phyloP scores from a whole-genome alignment of 495 filamentous ascomycete genomes.

The Trichoderma gamsii region DNA sequence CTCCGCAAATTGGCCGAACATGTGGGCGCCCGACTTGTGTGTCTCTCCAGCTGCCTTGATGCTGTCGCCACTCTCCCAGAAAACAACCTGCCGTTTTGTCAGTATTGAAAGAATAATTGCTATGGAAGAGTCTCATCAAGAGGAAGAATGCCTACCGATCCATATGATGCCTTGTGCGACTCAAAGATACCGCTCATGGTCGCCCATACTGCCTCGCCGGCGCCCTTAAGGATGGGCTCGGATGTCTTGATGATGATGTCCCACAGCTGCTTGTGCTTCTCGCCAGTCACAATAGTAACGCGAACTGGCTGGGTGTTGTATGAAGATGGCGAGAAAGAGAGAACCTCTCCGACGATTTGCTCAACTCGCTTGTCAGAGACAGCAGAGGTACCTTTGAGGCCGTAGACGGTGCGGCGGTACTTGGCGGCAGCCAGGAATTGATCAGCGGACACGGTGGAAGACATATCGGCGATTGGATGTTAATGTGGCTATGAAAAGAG shows the following conservation, averaged over 20 bases:
- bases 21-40: constrained; percentile 11
- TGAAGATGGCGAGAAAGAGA: constrained; percentile 44
- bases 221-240: constrained; percentile 31
- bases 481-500: not conserved
- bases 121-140: not conserved
- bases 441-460: constrained; percentile 21
- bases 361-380: constrained; percentile 46
- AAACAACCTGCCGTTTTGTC: constrained; percentile 1
- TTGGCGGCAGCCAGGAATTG: constrained; percentile 37
- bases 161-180: constrained; percentile 40
- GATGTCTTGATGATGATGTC: constrained; percentile 39
- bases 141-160: constrained; percentile 35
- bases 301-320: constrained; percentile 54
- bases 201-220: constrained; percentile 32
- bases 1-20: constrained; percentile 32
- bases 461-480: not conserved
- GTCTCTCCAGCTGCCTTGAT: constrained; percentile 13
- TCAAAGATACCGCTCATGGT: constrained; percentile 40
- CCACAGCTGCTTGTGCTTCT: constrained; percentile 49
- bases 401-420: constrained; percentile 45
- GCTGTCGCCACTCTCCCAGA: constrained; percentile 7
- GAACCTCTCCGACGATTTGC: constrained; percentile 42
- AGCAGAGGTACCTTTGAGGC: constrained; percentile 39
- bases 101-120: not conserved
- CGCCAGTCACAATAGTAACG: constrained; percentile 39